These are phyloP conservation scores for Piedraia hortae DNA, from an alignment of 2,329 filamentous ascomycete species.

Conservation along the genomic window DNA sequence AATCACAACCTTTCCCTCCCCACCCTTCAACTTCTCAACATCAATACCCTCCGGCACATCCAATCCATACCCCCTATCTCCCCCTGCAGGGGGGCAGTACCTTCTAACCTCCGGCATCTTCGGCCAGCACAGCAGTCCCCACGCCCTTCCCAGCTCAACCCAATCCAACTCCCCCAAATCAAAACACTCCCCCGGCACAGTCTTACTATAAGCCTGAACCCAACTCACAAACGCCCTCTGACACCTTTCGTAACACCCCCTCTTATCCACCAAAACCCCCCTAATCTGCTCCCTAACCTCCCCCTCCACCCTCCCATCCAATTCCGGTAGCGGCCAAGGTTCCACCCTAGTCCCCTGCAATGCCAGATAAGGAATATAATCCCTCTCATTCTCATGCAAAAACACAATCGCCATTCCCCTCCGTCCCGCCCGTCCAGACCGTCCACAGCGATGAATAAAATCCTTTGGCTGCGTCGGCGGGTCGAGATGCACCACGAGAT, in stretches of 20 bases:
- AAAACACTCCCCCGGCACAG: conserved; percentile 80
- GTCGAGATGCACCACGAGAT: conserved; percentile 73
- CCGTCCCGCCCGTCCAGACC: conserved; percentile 33
- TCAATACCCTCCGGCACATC: conserved; percentile 11
- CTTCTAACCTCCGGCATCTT: conserved; percentile 61
- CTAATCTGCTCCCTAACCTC: conserved; percentile 33
- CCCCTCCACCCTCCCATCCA: too few species aligned
- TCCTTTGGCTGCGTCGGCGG: conserved; percentile 70
- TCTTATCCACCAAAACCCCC: conserved; percentile 28
- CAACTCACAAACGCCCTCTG: conserved; percentile 83
- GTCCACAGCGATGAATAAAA: conserved; percentile 37
- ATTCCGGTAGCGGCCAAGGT: too few species aligned
- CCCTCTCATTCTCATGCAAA: conserved; percentile 60
- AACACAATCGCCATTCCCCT: conserved; percentile 66
- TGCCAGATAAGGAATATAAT: conserved; percentile 59
- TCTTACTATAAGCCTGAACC: conserved; percentile 74
- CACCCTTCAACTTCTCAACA: conserved; percentile 16
- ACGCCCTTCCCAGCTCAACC: conserved; percentile 51
- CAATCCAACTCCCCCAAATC: conserved; percentile 58
- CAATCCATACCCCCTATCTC: conserved; percentile 17
- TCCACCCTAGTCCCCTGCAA: conserved; percentile 14
- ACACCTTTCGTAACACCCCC: conserved; percentile 57
- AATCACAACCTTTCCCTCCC: conserved; percentile 18
- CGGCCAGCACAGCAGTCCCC: conserved; percentile 65
- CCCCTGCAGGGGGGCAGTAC: conserved; percentile 12